Base-by-base conservation (phyloP, 225 moss, liverwort and hornwort species). In the Antitrichia curtipendula region DNA sequence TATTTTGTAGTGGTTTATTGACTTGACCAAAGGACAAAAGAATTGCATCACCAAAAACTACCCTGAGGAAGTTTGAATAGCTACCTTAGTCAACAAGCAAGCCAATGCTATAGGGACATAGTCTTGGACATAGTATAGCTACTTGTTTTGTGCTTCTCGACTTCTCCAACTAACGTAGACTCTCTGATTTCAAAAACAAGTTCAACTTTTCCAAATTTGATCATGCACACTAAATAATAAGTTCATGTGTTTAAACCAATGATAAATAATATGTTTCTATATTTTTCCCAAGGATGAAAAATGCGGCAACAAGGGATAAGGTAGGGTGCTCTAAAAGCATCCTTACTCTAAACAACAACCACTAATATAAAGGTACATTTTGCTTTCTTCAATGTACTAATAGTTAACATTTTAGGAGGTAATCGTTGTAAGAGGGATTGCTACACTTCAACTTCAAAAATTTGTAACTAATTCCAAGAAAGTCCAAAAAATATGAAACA, bases 271-370 rank as follows among this genome's bases (percentile, higher is more conserved):
- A 41, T 15, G 3, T 40, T 69, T 69, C 4, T 40, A 24, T 40
- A 5, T 69, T 40, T 69, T 24, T 0, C 0, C 4, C 1, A 41
- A 14, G 15, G 27, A 2, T 70, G 43, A 41, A 72, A 45, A 72
- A 45, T 45, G 2, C 6, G 17, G 9, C 32, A 71, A 16, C 0
- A 0, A 16, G 5, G 5, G 3, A 1, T 25, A 24, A 13, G 4
- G 7, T 40, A 40, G 36, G 40, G 1, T 40, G 8, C 7, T 40
- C 2, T 38, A 68, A 68, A 32, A 38, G 12, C 1, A 4, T 2
- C 20, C 3, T 1, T 11, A 0, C 5, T 65, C 12, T 66, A 21
- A n/a, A 68, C 38, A 68, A 7, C 6, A 7, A 7, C 40, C 69
- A 12, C 13, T 13, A 69, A 69, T 3, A 40, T 1, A 69, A 5